phyloP scores from a whole-genome alignment of 2,329 filamentous ascomycete species.

The Diaporthe sp. region DNA sequence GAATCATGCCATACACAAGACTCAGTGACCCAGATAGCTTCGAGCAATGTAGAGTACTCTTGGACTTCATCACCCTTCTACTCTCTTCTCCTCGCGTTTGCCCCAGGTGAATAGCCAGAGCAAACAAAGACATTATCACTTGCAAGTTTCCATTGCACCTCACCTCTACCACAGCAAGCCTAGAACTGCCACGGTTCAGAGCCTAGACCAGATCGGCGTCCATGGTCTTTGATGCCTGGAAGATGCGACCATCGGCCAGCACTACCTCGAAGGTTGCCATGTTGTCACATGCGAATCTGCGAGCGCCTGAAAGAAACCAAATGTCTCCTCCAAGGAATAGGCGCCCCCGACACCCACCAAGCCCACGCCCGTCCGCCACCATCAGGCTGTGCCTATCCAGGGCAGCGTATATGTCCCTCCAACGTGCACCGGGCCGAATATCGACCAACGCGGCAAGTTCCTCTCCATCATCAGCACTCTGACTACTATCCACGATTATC shows the following conservation, averaged over 20 bases:
- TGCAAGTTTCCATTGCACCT: too few relatives aligned
- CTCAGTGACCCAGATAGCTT: too few relatives aligned
- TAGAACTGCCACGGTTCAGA: neutral
- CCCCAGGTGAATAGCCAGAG: too few relatives aligned
- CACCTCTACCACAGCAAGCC: too few relatives aligned
- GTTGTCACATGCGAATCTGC: neutral
- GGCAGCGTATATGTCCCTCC: neutral
- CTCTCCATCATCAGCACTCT: neutral
- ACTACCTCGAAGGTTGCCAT: neutral
- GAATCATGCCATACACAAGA: neutral
- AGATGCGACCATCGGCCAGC: neutral
- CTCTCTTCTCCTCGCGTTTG: too few relatives aligned
- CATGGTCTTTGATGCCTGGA: neutral
- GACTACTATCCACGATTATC: neutral
- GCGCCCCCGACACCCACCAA: neutral
- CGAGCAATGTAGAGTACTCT: too few relatives aligned
- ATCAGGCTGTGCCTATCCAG: neutral
- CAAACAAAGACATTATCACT: too few relatives aligned
- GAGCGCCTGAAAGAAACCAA: neutral
- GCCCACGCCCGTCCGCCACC: neutral
- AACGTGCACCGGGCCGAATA: neutral
- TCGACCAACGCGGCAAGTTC: neutral
- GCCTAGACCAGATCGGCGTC: neutral
- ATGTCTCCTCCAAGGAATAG: neutral
- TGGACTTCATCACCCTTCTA: too few relatives aligned